Base-by-base conservation (phyloP, 2,329 filamentous ascomycete genomes). In the Gyromitra esculenta region DNA sequence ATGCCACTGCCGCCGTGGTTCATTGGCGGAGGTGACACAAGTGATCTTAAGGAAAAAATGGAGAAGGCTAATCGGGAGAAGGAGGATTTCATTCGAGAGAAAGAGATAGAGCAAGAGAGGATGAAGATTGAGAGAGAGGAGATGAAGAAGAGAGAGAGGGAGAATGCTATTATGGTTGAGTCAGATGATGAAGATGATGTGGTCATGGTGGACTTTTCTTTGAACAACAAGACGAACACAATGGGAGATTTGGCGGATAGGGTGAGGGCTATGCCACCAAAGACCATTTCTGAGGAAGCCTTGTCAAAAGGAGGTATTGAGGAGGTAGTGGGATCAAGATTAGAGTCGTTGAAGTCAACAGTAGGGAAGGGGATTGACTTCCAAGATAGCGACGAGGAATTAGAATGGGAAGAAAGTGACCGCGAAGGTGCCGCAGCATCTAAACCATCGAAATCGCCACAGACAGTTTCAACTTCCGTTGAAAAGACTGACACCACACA, bases 1-100 rank as follows among this genome's bases (percentile, higher is more conserved):
- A 86, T 85, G n/a, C 90, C 91, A 0, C 82, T 95, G 6, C 92
- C 92, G 0, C 92, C 92, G 0, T 96, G 92, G 92, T 87, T 96
- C 81, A 84, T 85, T 1, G 88, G 89, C 2, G 72, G 59, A 21
- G 41, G 41, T n/a, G 62, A 41, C 35, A 64, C 41, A 9, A 54
- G 31, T 18, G 64, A 73, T 21, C 50, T 62, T 76, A 88, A 87
- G 80, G 87, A 76, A 15, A 63, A 76, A 41, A 73, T 75, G 56
- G 64, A 50, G 48, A 76, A 60, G 43, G 72, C 88, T 73, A 88
- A 89, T 83, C 87, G 84, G 79, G 87, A 84, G 80, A 86, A 83
- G 62, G 88, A 91, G 63, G 83, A 84, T 21, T 87, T 89, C 73
- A 89, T 91, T 73, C 89, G 91, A 72, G 90, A 90, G 21, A 88